Conservation (phyloP, 78 protist genomes). For the Anaeramoeba flamelloides region DNA sequence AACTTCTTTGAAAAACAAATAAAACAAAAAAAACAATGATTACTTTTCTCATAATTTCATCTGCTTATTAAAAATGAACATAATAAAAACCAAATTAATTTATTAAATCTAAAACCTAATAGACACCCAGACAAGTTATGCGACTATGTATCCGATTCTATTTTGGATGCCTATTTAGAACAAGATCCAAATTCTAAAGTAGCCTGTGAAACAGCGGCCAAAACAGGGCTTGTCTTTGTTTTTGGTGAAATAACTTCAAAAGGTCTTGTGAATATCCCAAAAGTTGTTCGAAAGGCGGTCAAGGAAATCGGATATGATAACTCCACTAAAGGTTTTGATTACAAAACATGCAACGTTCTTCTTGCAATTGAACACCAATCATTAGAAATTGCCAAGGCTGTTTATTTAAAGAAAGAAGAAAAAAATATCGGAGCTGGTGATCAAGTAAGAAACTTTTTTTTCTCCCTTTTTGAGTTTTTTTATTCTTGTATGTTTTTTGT, state of each 20-base stretch:
- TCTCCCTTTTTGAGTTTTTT: too few relatives aligned
- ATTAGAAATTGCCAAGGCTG: conserved; percentile 94
- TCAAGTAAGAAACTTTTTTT: too few relatives aligned
- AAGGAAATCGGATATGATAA: conserved; percentile 86
- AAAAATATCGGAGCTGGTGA: conserved; percentile 98
- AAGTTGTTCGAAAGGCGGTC: conserved; percentile 77
- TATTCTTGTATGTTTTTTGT: too few relatives aligned
- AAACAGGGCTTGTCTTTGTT: conserved; percentile 92
- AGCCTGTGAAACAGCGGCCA: conserved; percentile 92
- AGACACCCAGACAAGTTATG: conserved; percentile 80
- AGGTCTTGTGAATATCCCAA: conserved; percentile 87
- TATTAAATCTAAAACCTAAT: too few relatives aligned
- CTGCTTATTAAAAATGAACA: too few relatives aligned
- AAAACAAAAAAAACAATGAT: too few relatives aligned
- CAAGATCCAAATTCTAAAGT: conserved; percentile 85
- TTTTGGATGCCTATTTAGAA: conserved; percentile 96
- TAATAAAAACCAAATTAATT: too few relatives aligned
- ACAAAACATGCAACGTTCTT: conserved; percentile 86
- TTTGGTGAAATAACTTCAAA: conserved; percentile 97
- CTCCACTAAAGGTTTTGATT: conserved; percentile 59
- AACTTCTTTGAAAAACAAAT: too few relatives aligned
- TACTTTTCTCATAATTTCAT: too few relatives aligned
- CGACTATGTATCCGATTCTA: conserved; percentile 96
- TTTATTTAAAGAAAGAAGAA: conserved; percentile 57
- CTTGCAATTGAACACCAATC: conserved; percentile 93